phyloP scores from a whole-genome alignment of 441 rosid genomes.

The Gossypium aridum region DNA sequence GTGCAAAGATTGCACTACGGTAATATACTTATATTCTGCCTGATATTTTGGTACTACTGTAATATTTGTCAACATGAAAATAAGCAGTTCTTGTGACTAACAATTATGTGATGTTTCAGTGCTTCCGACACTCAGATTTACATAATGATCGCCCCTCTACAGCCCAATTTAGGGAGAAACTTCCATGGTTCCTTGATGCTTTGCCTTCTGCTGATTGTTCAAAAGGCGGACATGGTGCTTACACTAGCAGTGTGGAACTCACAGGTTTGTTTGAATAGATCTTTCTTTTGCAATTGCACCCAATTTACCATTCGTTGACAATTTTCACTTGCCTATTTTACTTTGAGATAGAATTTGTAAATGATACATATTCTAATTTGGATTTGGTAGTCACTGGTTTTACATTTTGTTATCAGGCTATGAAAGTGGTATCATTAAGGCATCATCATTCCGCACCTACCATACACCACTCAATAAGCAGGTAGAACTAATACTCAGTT shows the following conservation, averaged over 20 bases:
- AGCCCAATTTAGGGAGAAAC: constrained; percentile 77
- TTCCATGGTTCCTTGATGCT: constrained; percentile 94
- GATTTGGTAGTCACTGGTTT: not conserved
- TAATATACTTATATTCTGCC: constrained; percentile 27
- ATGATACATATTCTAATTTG: not conserved
- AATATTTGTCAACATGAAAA: constrained; percentile 11
- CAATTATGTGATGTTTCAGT: constrained; percentile 41
- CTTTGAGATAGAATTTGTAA: not conserved
- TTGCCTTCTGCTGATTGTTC: constrained; percentile 98
- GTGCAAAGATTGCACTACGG: constrained; percentile 98
- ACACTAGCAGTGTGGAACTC: constrained; percentile 80
- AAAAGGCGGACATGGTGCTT: constrained; percentile 99
- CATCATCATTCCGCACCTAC: constrained; percentile 98
- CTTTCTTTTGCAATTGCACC: constrained; percentile 5
- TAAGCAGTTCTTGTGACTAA: constrained; percentile 11
- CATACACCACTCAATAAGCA: constrained; percentile 96
- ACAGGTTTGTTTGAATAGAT: constrained; percentile 44
- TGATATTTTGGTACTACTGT: not conserved
- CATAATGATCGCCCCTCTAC: constrained; percentile 85
- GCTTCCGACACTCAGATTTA: constrained; percentile 92
- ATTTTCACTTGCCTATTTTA: not conserved
- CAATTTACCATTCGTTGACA: not conserved
- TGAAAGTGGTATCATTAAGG: constrained; percentile 69
- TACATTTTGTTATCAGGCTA: constrained; percentile 43
- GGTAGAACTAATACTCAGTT: constrained; percentile 31